These are phyloP conservation scores for Trichoderma arundinaceum DNA, from an alignment of 2,329 filamentous ascomycete species.

Conservation along the genomic window DNA sequence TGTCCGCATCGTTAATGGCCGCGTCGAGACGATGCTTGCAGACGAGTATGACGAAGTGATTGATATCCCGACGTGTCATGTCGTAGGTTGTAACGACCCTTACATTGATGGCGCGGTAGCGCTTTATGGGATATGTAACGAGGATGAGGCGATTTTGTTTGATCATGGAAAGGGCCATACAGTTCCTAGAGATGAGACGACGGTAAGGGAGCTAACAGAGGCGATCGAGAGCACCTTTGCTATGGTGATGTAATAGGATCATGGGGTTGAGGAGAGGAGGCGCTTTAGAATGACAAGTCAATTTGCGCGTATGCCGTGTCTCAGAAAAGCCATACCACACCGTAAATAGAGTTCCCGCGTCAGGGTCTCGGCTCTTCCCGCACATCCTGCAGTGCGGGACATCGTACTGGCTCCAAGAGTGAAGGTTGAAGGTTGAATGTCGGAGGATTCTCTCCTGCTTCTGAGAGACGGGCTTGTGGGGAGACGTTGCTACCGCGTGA, in stretches of 20 bases:
- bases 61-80: conserved; percentile 59
- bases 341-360: neutral
- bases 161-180: conserved; percentile 70
- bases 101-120: conserved; percentile 66
- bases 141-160: conserved; percentile 64
- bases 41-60: conserved; percentile 57
- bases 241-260: neutral
- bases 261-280: neutral
- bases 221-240: conserved; percentile 22
- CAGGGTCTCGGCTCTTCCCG: neutral
- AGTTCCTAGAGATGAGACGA: conserved; percentile 59
- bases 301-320: neutral
- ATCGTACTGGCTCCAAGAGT: neutral
- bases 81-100: conserved; percentile 62
- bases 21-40: conserved; percentile 52
- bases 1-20: conserved; percentile 47
- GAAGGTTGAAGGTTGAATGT: too few relatives aligned
- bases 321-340: neutral
- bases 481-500: too few relatives aligned
- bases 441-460: too few relatives aligned
- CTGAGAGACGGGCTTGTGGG: too few relatives aligned
- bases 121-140: conserved; percentile 66
- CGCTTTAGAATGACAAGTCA: neutral
- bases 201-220: conserved; percentile 52
- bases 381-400: too few relatives aligned